Base-by-base conservation (phyloP, 73 alveolate species). In the Vitrella brassicaformis region DNA sequence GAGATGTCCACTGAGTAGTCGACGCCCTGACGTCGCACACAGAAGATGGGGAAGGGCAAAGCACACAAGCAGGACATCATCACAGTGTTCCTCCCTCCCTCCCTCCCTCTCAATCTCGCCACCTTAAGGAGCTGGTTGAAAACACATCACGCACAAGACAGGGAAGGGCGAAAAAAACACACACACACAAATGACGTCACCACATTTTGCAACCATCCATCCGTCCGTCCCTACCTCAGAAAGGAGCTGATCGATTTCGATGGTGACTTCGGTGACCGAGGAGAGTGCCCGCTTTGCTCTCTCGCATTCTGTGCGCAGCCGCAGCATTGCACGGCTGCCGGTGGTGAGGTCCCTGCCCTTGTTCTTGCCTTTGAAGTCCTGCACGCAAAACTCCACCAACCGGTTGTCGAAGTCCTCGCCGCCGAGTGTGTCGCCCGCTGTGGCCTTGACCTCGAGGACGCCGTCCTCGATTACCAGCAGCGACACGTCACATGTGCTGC, bases 361-460 rank as follows among this genome's bases (percentile, higher is more conserved):
- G 75, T 86, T 94, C 91, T 88, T 88, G 70, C 70, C 27, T 84
- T 81, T 73, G 89, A 85, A 85, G 71, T 68, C 83, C 71, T 66
- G 76, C 27, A 80, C 69, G 81, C 93, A 90, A 85, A 71, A 80
- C 30, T 92, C 93, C 31, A 88, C 87, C 72, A 95, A 73, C 47
- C 92, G 80, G 76, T 91, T 81, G 81, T 94, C 99, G 85, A 94
- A 93, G 76, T 94, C 97, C 71, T 93, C 96, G 31, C 98, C 98
- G 64, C 98, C 98, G 82, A 94, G 95, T 66, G 94, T 91, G 86
- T 94, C 92, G 28, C 98, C 98, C 9, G 94, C 80, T 32, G 96
- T 86, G 1, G 95, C 92, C 73, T 86, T 86, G 45, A 91, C 97
- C 68, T 92, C 96, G 71, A 90, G 84, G 67, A 90, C 78, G n/a